Percentiles rank a stretch among this genome's conserved stretches.
Conservation (phyloP, 2,329 filamentous ascomycete genomes). For the Phaeosphaeriaceae sp. region DNA sequence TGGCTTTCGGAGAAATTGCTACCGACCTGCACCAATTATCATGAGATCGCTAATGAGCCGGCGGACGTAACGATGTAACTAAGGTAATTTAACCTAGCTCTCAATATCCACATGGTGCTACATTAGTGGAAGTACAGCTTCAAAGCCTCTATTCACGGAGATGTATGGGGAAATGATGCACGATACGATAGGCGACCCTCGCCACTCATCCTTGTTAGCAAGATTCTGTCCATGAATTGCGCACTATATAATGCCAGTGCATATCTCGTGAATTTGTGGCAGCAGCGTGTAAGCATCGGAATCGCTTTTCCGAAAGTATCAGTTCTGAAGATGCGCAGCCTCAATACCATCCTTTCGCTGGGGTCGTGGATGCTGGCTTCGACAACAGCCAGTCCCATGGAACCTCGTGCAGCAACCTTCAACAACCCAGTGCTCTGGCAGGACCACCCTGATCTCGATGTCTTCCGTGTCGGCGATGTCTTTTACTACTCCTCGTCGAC, state of each 20-base stretch:
- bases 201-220: neutral
- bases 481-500: conserved; percentile 65
- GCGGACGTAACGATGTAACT: conserved; percentile 5
- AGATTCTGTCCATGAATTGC: neutral
- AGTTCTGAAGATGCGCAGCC: conserved; percentile 7
- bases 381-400: conserved; percentile 1
- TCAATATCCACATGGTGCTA: conserved; percentile 8
- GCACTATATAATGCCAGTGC: neutral
- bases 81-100: conserved; percentile 11
- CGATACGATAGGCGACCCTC: neutral
- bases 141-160: neutral
- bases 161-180: neutral
- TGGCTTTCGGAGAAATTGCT: conserved; percentile 14
- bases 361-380: neutral
- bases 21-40: conserved; percentile 21
- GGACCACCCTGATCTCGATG: conserved; percentile 63
- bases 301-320: neutral
- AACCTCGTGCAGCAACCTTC: conserved; percentile 39
- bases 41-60: neutral
- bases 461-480: conserved; percentile 58
- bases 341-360: neutral
- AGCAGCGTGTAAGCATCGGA: neutral
- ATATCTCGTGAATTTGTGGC: neutral
- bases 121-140: conserved; percentile 4
- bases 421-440: conserved; percentile 63